phyloP scores from a whole-genome alignment of 2,329 filamentous ascomycete species.

The Biscogniauxia sp. region DNA sequence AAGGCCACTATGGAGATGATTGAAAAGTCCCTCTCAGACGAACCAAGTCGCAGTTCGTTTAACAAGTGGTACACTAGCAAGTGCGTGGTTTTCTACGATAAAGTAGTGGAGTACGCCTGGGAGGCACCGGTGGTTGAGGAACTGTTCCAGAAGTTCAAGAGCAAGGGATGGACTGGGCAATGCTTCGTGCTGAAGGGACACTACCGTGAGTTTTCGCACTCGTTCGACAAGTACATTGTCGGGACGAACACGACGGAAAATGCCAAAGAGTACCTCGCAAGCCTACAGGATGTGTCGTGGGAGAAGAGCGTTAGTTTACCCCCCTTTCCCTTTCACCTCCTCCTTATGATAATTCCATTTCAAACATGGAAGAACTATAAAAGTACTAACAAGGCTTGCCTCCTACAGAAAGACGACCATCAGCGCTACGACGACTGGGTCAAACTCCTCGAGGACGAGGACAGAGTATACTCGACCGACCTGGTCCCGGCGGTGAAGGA shows the following conservation, averaged over 20 bases:
- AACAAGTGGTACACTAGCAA: conserved; percentile 45
- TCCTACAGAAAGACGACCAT: conserved; percentile 30
- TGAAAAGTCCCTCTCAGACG: conserved; percentile 48
- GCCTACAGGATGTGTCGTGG: conserved; percentile 34
- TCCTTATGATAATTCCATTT: neutral
- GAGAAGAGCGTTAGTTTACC: conserved; percentile 33
- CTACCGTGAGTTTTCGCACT: conserved; percentile 53
- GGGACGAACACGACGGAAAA: conserved; percentile 41
- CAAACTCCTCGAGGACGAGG: conserved; percentile 41
- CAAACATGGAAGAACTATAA: neutral
- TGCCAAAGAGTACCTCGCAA: conserved; percentile 40
- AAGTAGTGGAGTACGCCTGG: conserved; percentile 47
- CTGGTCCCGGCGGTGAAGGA: conserved; percentile 37
- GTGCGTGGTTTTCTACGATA: conserved; percentile 54
- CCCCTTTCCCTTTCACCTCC: neutral
- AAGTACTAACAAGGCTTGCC: neutral
- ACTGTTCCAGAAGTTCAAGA: conserved; percentile 44
- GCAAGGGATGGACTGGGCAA: conserved; percentile 48
- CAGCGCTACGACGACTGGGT: conserved; percentile 46
- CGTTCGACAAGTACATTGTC: conserved; percentile 50
- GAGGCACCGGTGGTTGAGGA: conserved; percentile 50
- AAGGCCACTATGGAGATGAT: conserved; percentile 50
- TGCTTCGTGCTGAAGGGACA: conserved; percentile 56
- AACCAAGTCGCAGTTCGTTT: conserved; percentile 46
- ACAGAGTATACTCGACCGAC: conserved; percentile 37